Evolutionary conservation across 495 filamentous ascomycete species (phyloP), one percentile per base, ranked within the genome.

Genomic region (Saxophila tyrrhenica): DNA sequence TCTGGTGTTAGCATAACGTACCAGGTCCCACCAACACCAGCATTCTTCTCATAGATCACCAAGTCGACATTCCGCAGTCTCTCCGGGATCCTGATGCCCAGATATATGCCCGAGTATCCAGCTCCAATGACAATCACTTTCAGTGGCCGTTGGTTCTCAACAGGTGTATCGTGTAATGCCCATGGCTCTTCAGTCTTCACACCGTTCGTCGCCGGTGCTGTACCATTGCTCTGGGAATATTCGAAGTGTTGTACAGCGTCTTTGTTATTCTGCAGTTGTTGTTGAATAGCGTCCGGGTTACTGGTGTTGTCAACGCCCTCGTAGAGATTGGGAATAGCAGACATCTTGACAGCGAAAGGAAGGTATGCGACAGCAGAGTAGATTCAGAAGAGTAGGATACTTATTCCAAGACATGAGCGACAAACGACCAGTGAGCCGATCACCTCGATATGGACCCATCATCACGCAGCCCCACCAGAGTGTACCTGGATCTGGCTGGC

Each of bases 41-140:
- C 64, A 58, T 90, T 90, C 75, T 89, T 90, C 64, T 92, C 87
- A 65, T 87, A 92, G 19, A 63, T 55, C n/a, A 50, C 48, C 48
- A 63, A 44, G 23, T 63, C 54, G 24, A 54, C 54, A 47, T 63
- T 58, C 43, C 51, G 42, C 42, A 60, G 73, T 44, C 74, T 74
- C 43, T 78, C 73, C 0, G 75, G 72, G 19, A 85, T 71, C 22
- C 82, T 70, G 56, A 84, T 79, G 16, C 78, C 82, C 1, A 76
- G 69, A 10, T 79, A 67, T 19, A 85, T 75, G 1, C 84, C 84
- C 1, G 81, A 77, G 10, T 82, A 73, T 0, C 83, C 83, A 39
- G 81, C 81, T 5, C 84, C 84, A 54, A 86, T 79, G 46, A 84
- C 72, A 29, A 80, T 75, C 13, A 86, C 75, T 43, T 73, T 70